Conservation (phyloP, 2,329 filamentous ascomycete species). For the Penicillium polonicum region DNA sequence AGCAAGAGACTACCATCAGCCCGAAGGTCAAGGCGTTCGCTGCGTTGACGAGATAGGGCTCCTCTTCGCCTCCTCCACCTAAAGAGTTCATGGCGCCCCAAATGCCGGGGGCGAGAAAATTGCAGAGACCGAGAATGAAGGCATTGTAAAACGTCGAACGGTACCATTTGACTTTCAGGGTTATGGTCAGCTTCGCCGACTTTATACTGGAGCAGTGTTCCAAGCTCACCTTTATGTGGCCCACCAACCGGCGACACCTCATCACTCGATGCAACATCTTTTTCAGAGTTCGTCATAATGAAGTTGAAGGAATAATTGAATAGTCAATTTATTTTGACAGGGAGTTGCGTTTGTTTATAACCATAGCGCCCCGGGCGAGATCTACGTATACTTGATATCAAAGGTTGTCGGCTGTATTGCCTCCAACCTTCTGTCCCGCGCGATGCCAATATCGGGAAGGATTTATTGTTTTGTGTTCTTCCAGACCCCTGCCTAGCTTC, state of each 20-base stretch:
- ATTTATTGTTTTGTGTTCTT: background rate
- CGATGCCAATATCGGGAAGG: conserved; percentile 15
- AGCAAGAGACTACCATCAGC: conserved; percentile 70
- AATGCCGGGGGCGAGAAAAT: conserved; percentile 68
- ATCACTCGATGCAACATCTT: conserved; percentile 17
- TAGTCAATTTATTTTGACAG: background rate
- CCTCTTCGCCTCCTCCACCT: conserved; percentile 65
- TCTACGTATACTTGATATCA: background rate
- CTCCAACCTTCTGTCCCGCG: conserved; percentile 1
- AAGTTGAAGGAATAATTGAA: background rate
- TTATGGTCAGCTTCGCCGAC: background rate
- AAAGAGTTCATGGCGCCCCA: conserved; percentile 74
- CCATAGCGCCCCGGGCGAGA: background rate
- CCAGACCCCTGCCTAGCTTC: background rate
- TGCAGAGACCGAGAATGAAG: conserved; percentile 68
- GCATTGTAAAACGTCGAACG: conserved; percentile 72
- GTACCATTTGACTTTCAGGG: conserved; percentile 61
- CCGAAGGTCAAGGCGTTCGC: conserved; percentile 71
- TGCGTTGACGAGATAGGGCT: conserved; percentile 66
- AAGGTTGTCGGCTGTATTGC: background rate
- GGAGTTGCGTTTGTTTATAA: background rate
- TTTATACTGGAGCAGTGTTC: background rate
- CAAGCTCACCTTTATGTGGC: conserved; percentile 14
- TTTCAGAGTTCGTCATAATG: conserved; percentile 19
- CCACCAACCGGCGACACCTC: conserved; percentile 14